These are phyloP conservation scores for Arthrinium phaeospermum DNA, from an alignment of 2,329 filamentous ascomycete species.

Conservation along the genomic window DNA sequence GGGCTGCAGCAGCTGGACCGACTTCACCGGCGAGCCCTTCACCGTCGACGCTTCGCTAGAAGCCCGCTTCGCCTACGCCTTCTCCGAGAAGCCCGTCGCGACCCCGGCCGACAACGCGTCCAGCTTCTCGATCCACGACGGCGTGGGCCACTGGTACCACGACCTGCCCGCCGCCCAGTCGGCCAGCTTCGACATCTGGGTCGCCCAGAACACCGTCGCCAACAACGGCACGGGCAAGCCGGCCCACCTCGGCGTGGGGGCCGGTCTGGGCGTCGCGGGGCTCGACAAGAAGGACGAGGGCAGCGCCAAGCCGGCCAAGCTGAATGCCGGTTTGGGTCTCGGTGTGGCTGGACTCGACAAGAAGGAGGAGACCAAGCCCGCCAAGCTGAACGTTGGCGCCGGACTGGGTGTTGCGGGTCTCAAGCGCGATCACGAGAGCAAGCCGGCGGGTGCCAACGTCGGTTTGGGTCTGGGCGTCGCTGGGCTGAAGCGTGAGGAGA, in stretches of 20 bases:
- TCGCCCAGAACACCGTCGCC: slow-evolving; percentile 30
- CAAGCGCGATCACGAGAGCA: too few species aligned
- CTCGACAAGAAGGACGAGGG: too few species aligned
- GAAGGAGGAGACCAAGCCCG: too few species aligned
- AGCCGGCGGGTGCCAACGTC: too few species aligned
- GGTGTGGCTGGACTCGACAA: too few species aligned
- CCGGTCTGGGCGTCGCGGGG: not conserved
- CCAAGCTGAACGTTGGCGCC: too few species aligned
- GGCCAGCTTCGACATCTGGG: slow-evolving; percentile 41
- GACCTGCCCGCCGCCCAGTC: slow-evolving; percentile 42
- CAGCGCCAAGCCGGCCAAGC: too few species aligned
- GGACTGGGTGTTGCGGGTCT: too few species aligned
- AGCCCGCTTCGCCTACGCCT: slow-evolving; percentile 48
- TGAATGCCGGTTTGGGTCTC: too few species aligned
- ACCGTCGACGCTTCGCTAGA: slow-evolving; percentile 45
- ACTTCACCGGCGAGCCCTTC: slow-evolving; percentile 45
- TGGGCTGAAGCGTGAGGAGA: not conserved
- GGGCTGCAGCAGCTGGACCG: slow-evolving; percentile 50
- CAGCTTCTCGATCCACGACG: slow-evolving; percentile 50
- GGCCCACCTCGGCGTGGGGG: not conserved
- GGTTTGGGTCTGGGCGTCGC: not conserved
- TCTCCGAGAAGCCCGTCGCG: slow-evolving; percentile 44
- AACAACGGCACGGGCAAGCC: not conserved
- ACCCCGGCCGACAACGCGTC: slow-evolving; percentile 42
- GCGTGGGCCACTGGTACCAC: slow-evolving; percentile 48